Evolutionary conservation across 2,329 filamentous ascomycete species (phyloP).

Genomic region (Fusarium xyrophilum): DNA sequence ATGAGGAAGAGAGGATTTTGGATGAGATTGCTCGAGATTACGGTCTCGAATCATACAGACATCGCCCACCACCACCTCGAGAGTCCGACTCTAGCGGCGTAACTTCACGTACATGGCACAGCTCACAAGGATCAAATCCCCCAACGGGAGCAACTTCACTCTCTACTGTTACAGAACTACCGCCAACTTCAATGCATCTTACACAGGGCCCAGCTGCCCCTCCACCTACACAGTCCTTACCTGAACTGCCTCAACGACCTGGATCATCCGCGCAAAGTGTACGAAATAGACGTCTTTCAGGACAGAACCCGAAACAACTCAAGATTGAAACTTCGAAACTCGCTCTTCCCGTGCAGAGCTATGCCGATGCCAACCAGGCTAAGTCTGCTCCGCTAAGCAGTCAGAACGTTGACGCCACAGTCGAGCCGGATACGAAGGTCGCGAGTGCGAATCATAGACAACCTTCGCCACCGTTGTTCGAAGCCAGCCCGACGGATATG

Average conservation of each 20-base stretch:
- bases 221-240: conserved; percentile 57
- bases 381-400: conserved; percentile 22
- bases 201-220: conserved; percentile 48
- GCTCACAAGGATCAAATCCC: conserved; percentile 75
- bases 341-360: conserved; percentile 31
- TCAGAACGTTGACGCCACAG: conserved; percentile 7
- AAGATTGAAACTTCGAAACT: conserved; percentile 78
- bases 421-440: conserved; percentile 10
- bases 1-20: conserved; percentile 77
- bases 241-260: conserved; percentile 51
- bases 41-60: conserved; percentile 75
- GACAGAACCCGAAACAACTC: conserved; percentile 79
- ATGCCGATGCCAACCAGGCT: conserved; percentile 15
- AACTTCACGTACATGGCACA: conserved; percentile 82
- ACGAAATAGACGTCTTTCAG: conserved; percentile 78
- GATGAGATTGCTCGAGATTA: conserved; percentile 90
- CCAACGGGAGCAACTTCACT: conserved; percentile 49
- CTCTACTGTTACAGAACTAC: conserved; percentile 74
- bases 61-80: conserved; percentile 71
- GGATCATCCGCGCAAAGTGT: conserved; percentile 60
- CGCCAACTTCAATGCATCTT: conserved; percentile 32
- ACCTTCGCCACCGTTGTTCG: conserved; percentile 40
- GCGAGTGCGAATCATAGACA: conserved; percentile 24
- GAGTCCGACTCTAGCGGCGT: conserved; percentile 83
- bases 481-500: conserved; percentile 41